Conservation (phyloP, 768 basidiomycete species). For the Kwoniella shandongensis region DNA sequence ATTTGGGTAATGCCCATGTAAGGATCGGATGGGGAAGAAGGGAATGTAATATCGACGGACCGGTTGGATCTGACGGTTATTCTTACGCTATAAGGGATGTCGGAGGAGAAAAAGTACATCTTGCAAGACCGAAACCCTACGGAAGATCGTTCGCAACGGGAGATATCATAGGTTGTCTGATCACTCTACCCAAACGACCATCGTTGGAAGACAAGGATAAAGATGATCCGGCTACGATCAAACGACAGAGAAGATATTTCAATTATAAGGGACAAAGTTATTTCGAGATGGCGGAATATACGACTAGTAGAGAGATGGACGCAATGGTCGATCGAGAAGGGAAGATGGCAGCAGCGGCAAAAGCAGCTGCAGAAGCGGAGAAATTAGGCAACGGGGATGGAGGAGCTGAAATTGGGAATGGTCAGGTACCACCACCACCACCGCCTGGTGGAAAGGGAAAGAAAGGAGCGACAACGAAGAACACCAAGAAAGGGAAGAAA, state of each 20-base stretch:
- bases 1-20: slow-evolving; percentile 64
- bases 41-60: slow-evolving; percentile 89
- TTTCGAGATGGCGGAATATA: slow-evolving; percentile 90
- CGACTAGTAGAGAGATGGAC: slow-evolving; percentile 86
- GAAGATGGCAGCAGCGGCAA: slow-evolving; percentile 45
- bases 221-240: slow-evolving; percentile 68
- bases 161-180: slow-evolving; percentile 90
- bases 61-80: slow-evolving; percentile 90
- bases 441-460: slow-evolving; percentile 53
- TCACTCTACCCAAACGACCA: slow-evolving; percentile 66
- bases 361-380: slow-evolving; percentile 20
- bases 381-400: background rate
- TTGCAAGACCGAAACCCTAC: slow-evolving; percentile 78
- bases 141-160: slow-evolving; percentile 66
- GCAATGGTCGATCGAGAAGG: slow-evolving; percentile 70
- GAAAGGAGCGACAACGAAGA: slow-evolving; percentile 51
- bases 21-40: slow-evolving; percentile 87
- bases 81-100: slow-evolving; percentile 89
- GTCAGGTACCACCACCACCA: background rate
- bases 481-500: slow-evolving; percentile 31
- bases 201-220: slow-evolving; percentile 56
- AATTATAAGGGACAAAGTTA: slow-evolving; percentile 96
- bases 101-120: slow-evolving; percentile 83
- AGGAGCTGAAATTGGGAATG: background rate
- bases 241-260: slow-evolving; percentile 87